A percentile compares a stretch with the other conserved stretches of the same genome.
Conservation (phyloP, 2,329 filamentous ascomycete genomes). For the Colletotrichum orbiculare region DNA sequence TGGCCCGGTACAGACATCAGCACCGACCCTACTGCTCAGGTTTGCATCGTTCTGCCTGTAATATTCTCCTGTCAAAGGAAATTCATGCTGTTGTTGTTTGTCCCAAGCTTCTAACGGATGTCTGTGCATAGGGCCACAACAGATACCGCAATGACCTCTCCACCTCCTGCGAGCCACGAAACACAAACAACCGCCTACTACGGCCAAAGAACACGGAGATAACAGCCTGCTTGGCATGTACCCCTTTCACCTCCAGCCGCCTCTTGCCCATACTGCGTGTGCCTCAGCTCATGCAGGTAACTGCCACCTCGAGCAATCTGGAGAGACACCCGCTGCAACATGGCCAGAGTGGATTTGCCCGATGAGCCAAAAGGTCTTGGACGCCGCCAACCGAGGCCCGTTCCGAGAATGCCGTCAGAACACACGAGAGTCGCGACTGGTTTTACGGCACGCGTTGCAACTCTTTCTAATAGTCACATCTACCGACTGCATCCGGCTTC, state of each 20-base stretch:
- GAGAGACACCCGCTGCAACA: slow-evolving; percentile 17
- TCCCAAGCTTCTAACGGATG: no score
- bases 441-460: neutral
- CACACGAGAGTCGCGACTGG: slow-evolving; percentile 1
- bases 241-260: neutral
- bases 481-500: neutral
- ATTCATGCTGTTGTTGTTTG: neutral
- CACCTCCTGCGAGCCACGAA: no score
- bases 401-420: slow-evolving; percentile 3
- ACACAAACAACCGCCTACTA: neutral
- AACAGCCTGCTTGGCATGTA: neutral
- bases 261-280: neutral
- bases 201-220: neutral
- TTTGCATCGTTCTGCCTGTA: no score
- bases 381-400: slow-evolving; percentile 29
- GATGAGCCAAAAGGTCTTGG: slow-evolving; percentile 15
- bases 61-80: no score
- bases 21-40: no score
- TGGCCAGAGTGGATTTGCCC: slow-evolving; percentile 25
- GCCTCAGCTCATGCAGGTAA: slow-evolving; percentile 10
- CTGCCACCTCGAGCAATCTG: slow-evolving; percentile 9
- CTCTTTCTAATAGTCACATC: neutral
- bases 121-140: no score
- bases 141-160: no score
- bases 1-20: no score